Base-by-base conservation (phyloP, 306 rosid genomes). In the Begonia fuchsioides region DNA sequence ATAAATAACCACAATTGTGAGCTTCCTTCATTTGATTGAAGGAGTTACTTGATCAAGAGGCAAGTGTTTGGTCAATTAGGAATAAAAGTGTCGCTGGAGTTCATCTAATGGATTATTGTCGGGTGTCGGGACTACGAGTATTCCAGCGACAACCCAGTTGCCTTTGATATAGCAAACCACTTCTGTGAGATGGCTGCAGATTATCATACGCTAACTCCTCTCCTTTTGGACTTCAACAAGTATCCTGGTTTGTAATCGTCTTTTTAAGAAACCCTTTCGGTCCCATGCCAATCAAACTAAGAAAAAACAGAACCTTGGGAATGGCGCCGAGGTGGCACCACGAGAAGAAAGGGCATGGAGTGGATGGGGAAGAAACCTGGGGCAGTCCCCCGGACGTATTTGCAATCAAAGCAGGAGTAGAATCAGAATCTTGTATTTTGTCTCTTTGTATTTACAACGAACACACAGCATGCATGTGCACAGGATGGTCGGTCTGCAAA, bases 131-230 rank as follows among this genome's bases (percentile, higher is more conserved):
- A 86, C 58, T 86, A 86, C 57, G 96, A 86, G 48, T 86, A 86
- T 76, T 74, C 90, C 46, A 79, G 83, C 67, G 82, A 86, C 44
- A 86, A 86, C 61, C 76, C 93, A 15, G 47, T 82, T 38, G 90
- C 83, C 53, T 82, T 74, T 74, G 96, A 86, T 67, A 76, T 86
- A 46, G 90, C 96, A 66, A 86, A 86, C 55, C 96, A 86, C 65
- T 86, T 86, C 60, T 76, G 80, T 38, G 96, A 86, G 66, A 86
- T 86, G 93, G 75, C 78, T 12, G 86, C 93, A 0, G 76, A 86
- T 50, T 86, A 86, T 68, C 96, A 86, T 50, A 62, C 83, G 0
- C 83, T 82, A 47, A 68, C 77, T 35, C 96, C 96, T 10, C 93
- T 79, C 60, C 17, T 76, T 54, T 84, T 86, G 63, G 79, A 79